Evolutionary conservation across 306 rosid genomes (phyloP).

Genomic region (Albizia julibrissin): DNA sequence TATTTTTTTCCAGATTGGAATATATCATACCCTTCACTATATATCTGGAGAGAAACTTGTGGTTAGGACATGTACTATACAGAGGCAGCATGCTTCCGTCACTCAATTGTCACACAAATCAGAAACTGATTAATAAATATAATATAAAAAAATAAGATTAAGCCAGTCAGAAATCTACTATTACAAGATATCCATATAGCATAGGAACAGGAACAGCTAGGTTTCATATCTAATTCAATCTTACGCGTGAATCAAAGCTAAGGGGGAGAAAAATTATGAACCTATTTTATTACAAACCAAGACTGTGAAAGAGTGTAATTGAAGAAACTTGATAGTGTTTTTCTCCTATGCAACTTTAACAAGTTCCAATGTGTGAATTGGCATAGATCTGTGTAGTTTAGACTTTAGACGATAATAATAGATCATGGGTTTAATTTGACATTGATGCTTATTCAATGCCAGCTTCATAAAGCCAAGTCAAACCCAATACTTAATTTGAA

Average conservation of each 20-base stretch:
- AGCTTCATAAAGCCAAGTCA: constrained; percentile 42
- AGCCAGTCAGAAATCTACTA: neutral
- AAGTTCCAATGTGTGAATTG: constrained; percentile 46
- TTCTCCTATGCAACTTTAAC: constrained; percentile 62
- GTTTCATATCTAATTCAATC: neutral
- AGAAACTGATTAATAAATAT: neutral
- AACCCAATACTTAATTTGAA: constrained; percentile 18
- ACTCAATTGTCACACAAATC: constrained; percentile 25
- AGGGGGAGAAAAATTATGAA: neutral
- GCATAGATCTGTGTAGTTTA: constrained; percentile 10
- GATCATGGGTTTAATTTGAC: constrained; percentile 1
- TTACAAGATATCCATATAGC: constrained; percentile 24
- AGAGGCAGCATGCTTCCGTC: constrained; percentile 33
- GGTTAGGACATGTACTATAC: constrained; percentile 3
- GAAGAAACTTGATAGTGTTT: constrained; percentile 70
- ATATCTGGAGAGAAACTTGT: neutral
- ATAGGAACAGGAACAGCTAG: constrained; percentile 25
- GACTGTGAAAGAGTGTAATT: constrained; percentile 40
- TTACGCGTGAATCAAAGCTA: constrained; percentile 19
- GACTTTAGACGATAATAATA: neutral
- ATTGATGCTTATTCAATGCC: constrained; percentile 35
- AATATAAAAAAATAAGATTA: neutral
- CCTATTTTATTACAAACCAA: constrained; percentile 8
- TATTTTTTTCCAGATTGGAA: neutral
- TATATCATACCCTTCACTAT: neutral